Conservation (phyloP, 345 rosid genomes). For the Eucalyptus cladocalyx region DNA sequence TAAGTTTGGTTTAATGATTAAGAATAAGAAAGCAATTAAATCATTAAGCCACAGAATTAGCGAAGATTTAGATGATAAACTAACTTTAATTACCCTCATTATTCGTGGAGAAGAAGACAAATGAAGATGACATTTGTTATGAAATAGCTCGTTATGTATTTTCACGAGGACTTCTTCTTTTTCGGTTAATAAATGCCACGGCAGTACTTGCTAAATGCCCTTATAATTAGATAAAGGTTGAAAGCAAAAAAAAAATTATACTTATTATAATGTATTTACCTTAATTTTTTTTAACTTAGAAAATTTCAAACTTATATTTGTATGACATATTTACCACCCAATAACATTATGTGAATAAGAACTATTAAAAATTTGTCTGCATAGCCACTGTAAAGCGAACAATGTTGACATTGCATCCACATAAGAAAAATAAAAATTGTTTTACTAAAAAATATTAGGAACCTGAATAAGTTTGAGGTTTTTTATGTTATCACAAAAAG, state of each 20-base stretch:
- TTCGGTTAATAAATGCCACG: not conserved
- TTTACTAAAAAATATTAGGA: rapidly evolving
- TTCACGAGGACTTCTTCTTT: too few relatives aligned
- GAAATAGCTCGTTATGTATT: not conserved
- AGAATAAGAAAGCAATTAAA: not conserved
- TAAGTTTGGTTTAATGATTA: not conserved
- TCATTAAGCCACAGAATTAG: not conserved
- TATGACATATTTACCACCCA: rapidly evolving
- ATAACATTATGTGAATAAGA: rapidly evolving
- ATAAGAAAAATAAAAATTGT: too few relatives aligned
- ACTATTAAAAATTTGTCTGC: too few relatives aligned
- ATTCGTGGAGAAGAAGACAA: not conserved
- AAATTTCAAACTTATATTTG: too few relatives aligned
- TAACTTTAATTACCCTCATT: not conserved
- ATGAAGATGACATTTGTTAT: not conserved
- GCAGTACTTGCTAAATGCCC: not conserved
- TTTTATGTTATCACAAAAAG: too few relatives aligned
- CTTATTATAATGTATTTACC: not conserved
- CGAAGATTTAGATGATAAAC: not conserved
- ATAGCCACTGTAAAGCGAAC: rapidly evolving
- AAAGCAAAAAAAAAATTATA: too few relatives aligned
- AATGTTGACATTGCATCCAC: rapidly evolving
- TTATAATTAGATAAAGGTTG: not conserved
- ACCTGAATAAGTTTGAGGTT: too few relatives aligned
- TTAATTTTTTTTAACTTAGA: too few relatives aligned